phyloP scores from a whole-genome alignment of 371 early-diverging fungal species.

The Mortierella sp. region DNA sequence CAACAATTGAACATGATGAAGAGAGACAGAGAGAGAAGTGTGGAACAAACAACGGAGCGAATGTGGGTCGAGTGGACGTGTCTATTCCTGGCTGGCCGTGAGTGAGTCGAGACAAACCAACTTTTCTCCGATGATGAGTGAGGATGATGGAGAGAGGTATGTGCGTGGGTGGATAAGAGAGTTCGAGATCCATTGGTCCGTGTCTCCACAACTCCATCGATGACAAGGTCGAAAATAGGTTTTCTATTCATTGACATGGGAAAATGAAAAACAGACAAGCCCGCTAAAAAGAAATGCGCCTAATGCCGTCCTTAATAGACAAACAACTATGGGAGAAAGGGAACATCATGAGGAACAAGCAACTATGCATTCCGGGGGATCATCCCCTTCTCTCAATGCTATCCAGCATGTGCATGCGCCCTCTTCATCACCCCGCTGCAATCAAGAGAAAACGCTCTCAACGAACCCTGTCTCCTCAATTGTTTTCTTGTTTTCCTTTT shows the following conservation, averaged over 20 bases:
- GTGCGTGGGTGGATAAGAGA: no score
- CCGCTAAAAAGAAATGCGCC: not conserved
- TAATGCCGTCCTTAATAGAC: not conserved
- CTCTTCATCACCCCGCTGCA: not conserved
- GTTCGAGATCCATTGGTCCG: no score
- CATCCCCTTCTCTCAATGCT: not conserved
- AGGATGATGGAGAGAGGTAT: no score
- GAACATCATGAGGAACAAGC: not conserved
- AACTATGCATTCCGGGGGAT: not conserved
- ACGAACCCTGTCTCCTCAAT: not conserved
- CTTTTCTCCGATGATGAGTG: no score
- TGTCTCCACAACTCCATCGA: no score
- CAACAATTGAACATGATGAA: not conserved
- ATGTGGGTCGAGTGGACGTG: not conserved
- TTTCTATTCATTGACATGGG: not conserved
- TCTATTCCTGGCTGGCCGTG: not conserved
- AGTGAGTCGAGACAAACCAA: not conserved
- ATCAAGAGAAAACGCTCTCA: not conserved
- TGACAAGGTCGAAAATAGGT: not conserved
- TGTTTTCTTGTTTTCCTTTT: not conserved
- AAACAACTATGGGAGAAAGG: not conserved
- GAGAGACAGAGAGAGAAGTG: not conserved
- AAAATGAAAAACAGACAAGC: not conserved
- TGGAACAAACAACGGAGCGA: not conserved
- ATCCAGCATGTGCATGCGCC: not conserved